Conservation (phyloP, 2,329 filamentous ascomycete species). For the Colletotrichum sp. region DNA sequence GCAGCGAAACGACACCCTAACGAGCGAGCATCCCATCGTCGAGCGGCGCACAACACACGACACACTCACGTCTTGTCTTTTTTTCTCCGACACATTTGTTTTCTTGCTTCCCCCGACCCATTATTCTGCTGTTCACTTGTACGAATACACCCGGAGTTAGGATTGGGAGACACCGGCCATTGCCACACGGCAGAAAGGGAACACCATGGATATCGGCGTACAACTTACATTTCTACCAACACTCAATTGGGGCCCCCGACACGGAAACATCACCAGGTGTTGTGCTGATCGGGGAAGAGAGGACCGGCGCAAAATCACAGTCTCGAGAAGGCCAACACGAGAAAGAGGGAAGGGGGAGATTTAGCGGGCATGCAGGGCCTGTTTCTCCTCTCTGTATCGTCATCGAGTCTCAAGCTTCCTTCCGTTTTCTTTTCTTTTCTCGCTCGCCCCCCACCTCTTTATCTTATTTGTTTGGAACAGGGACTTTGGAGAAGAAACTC, state of each 20-base stretch:
- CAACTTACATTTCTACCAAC: constrained; percentile 15
- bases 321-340: neutral
- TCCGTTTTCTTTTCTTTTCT: constrained; percentile 2
- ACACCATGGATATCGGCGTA: constrained; percentile 21
- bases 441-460: neutral
- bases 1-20: neutral
- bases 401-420: neutral
- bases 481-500: constrained; percentile 15
- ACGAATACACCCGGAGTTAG: constrained; percentile 23
- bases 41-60: constrained; percentile 2
- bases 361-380: neutral
- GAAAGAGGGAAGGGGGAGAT: neutral
- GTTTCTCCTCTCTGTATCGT: neutral
- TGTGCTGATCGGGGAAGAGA: neutral
- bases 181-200: constrained; percentile 20
- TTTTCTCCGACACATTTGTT: neutral
- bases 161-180: constrained; percentile 14
- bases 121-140: constrained; percentile 14
- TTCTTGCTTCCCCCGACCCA: neutral
- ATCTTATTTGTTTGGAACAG: neutral
- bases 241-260: neutral
- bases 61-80: neutral
- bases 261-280: neutral
- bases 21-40: constrained; percentile 5
- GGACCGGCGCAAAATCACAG: neutral